Base-by-base conservation (phyloP, 2,329 filamentous ascomycete genomes). In the Fusarium sp. region DNA sequence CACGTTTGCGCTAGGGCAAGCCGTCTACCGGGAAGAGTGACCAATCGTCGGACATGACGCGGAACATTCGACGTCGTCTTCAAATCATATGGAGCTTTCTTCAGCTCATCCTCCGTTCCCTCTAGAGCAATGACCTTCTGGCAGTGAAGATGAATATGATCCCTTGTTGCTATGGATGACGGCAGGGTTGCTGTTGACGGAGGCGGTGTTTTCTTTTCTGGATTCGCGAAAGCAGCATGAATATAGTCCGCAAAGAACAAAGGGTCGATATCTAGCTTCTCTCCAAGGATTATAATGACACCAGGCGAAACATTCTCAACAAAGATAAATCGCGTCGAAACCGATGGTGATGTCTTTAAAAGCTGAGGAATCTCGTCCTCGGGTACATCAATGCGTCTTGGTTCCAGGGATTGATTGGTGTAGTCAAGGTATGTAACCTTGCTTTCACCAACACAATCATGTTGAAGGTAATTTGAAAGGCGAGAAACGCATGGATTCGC, bases 181-280 rank as follows among this genome's bases (percentile, higher is more conserved):
- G 37, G 37, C 0, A 56, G 12, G 0, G 11, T 42, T 0, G 53
- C 53, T 1, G 6, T 2, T 10, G 28, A 43, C 0, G 53, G 53
- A 0, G 37, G 37, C 10, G 37, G 37, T 4, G 35, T 16, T 8
- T 5, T 5, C 6, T 56, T 6, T 0, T 32, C 25, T 5, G 6
- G 15, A 1, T 25, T 56, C 25, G 9, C 52, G 9, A 56, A 56
- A 2, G 6, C 37, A 1, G 6, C 37, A 6, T 56, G 52, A 1
- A 56, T 42, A 13, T 56, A 56, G 11, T 56, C 37, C 0, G 53
- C 53, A 0, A 56, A 56, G 6, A 56, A 56, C 13, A 56, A 19
- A 0, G 52, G 52, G 4, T 56, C 52, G 4, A 56, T 56, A 1
- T 56, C 52, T 0, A 56, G 8, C 1, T 23, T 42, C 2, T 42